phyloP scores from a whole-genome alignment of 2,329 filamentous ascomycete genomes.

The Fonsecaea pugnacius region DNA sequence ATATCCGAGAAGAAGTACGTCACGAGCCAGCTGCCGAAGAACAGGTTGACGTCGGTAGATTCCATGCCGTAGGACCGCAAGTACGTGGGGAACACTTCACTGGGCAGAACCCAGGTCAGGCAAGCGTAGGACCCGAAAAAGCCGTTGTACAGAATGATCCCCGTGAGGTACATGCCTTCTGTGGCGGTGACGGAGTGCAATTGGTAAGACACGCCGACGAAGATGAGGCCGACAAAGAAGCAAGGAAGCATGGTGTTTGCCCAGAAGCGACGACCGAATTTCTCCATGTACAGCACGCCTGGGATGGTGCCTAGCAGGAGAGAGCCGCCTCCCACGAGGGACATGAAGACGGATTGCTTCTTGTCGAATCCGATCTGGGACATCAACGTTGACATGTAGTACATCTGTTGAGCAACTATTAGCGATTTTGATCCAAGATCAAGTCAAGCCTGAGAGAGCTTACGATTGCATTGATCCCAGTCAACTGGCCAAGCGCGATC shows the following conservation, averaged over 20 bases:
- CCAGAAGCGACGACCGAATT: slow-evolving; percentile 74
- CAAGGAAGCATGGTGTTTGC: slow-evolving; percentile 72
- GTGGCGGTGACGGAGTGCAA: slow-evolving; percentile 57
- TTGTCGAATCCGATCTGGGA: slow-evolving; percentile 68
- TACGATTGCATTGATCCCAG: slow-evolving; percentile 56
- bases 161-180: slow-evolving; percentile 67
- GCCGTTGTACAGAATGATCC: slow-evolving; percentile 69
- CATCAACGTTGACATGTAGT: slow-evolving; percentile 74
- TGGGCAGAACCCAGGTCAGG: slow-evolving; percentile 68
- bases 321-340: slow-evolving; percentile 70
- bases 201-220: slow-evolving; percentile 69
- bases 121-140: slow-evolving; percentile 71
- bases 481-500: slow-evolving; percentile 72
- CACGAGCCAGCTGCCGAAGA: slow-evolving; percentile 72
- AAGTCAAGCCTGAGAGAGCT: slow-evolving; percentile 9
- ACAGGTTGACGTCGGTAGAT: slow-evolving; percentile 68
- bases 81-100: slow-evolving; percentile 74
- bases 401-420: slow-evolving; percentile 66
- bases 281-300: slow-evolving; percentile 72
- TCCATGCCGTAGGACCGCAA: slow-evolving; percentile 76
- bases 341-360: slow-evolving; percentile 72
- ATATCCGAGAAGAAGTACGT: slow-evolving; percentile 76
- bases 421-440: neutral
- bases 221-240: slow-evolving; percentile 70
- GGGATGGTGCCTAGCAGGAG: slow-evolving; percentile 71